Percentiles rank a stretch among this genome's conserved stretches.
phyloP scores from a whole-genome alignment of 129 eudicot species.

The Artemisia argyi region DNA sequence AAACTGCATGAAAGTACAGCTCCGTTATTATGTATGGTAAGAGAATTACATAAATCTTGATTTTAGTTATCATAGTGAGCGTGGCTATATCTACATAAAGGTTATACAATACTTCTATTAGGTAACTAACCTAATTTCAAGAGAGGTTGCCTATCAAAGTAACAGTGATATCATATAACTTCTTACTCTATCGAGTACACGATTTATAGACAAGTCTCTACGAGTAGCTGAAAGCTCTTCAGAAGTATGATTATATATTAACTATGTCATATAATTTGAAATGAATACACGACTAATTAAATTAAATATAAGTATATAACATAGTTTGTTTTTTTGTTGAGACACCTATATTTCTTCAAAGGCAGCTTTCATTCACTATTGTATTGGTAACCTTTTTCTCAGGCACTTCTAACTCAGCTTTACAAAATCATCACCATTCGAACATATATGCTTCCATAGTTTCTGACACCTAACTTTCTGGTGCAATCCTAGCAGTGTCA shows the following conservation, averaged over 20 bases:
- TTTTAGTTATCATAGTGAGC: background rate
- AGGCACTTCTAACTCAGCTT: background rate
- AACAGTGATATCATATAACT: background rate
- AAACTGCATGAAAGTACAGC: background rate
- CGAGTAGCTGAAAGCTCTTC: background rate
- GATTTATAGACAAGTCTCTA: background rate
- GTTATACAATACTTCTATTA: no score
- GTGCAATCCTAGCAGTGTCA: slow-evolving; percentile 8
- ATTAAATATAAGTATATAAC: background rate
- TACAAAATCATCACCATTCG: background rate
- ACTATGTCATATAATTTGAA: background rate
- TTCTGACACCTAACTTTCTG: background rate
- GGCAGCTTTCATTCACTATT: background rate
- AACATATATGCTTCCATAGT: background rate
- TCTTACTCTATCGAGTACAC: background rate
- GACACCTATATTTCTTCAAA: background rate
- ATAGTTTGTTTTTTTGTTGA: background rate
- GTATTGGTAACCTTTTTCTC: background rate
- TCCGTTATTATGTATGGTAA: background rate
- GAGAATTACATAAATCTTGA: background rate
- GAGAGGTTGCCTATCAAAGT: background rate
- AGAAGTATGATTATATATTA: background rate
- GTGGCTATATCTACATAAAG: background rate
- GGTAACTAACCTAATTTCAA: background rate
- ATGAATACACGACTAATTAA: background rate